Percentiles rank a stretch among this genome's conserved stretches.
Conservation (phyloP, 257 asterid genomes). For the Solanum infundibuliforme region DNA sequence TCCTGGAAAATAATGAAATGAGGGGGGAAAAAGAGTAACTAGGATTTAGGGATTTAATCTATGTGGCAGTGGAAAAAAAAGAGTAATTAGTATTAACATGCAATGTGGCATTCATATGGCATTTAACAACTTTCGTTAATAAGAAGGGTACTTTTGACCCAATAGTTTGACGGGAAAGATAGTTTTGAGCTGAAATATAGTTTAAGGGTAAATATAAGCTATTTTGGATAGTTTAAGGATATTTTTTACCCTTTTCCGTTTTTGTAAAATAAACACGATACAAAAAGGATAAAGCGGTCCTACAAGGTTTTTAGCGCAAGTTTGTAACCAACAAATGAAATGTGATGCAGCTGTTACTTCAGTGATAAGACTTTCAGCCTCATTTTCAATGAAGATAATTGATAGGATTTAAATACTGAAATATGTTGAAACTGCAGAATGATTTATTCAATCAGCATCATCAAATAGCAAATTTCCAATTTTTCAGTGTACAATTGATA, state of each 20-base stretch:
- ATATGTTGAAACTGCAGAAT: not conserved
- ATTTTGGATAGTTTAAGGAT: fast-evolving
- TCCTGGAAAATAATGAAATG: too few relatives aligned
- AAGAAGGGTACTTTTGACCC: too few relatives aligned
- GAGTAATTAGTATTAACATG: too few relatives aligned
- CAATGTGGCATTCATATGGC: too few relatives aligned
- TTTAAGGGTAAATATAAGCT: too few relatives aligned
- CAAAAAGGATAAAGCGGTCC: not conserved
- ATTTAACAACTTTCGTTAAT: too few relatives aligned
- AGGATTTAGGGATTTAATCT: too few relatives aligned
- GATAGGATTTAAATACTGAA: not conserved
- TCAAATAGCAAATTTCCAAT: not conserved
- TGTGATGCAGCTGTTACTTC: not conserved
- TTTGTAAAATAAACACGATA: not conserved
- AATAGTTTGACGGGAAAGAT: fast-evolving
- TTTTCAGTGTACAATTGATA: not conserved
- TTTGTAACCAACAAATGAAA: not conserved
- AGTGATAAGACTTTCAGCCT: not conserved
- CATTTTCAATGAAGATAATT: not conserved
- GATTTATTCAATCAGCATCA: not conserved
- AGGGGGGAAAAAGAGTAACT: too few relatives aligned
- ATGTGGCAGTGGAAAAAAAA: too few relatives aligned
- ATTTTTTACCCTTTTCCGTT: fast-evolving
- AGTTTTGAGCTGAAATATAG: too few relatives aligned
- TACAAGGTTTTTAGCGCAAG: not conserved